phyloP scores from a whole-genome alignment of 2,329 filamentous ascomycete species.

The Ceratocystis huliohia region DNA sequence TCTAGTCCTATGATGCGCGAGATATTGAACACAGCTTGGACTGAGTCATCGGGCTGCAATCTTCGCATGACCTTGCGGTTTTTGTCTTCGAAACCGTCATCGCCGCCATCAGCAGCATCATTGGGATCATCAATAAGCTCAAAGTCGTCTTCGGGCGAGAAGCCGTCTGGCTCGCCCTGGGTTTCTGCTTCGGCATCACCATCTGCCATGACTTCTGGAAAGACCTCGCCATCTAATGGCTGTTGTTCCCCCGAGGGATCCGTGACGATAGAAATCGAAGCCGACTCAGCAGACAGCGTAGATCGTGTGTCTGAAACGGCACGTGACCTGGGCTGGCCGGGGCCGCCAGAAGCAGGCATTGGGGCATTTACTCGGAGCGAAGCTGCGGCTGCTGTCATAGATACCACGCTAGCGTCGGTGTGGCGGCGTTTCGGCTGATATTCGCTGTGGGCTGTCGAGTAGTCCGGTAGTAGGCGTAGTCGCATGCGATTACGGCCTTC shows the following conservation, averaged over 20 bases:
- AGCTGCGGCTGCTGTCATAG: slow-evolving; percentile 25
- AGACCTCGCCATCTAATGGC: slow-evolving; percentile 9
- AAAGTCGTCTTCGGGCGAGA: slow-evolving; percentile 68
- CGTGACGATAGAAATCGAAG: slow-evolving; percentile 18
- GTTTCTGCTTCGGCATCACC: background rate
- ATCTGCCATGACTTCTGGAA: slow-evolving; percentile 11
- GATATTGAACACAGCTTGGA: slow-evolving; percentile 89
- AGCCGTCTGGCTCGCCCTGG: background rate
- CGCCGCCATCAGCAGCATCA: slow-evolving; percentile 59
- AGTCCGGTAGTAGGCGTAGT: slow-evolving; percentile 70
- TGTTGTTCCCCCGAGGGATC: slow-evolving; percentile 16
- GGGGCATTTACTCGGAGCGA: slow-evolving; percentile 29
- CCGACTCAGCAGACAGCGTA: slow-evolving; percentile 16
- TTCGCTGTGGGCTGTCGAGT: slow-evolving; percentile 51
- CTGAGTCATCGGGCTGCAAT: slow-evolving; percentile 76
- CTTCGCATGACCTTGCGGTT: slow-evolving; percentile 96
- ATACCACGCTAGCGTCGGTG: slow-evolving; percentile 29
- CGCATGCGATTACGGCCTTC: slow-evolving; percentile 95
- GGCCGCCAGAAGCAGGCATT: slow-evolving; percentile 10
- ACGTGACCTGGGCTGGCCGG: slow-evolving; percentile 12
- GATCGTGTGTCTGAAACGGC: slow-evolving; percentile 17
- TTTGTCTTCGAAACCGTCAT: slow-evolving; percentile 77
- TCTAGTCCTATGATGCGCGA: slow-evolving; percentile 89
- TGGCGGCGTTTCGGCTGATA: slow-evolving; percentile 74
- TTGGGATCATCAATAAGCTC: slow-evolving; percentile 91